Conservation (phyloP, 768 basidiomycete species). For the Suillus tomentosus region DNA sequence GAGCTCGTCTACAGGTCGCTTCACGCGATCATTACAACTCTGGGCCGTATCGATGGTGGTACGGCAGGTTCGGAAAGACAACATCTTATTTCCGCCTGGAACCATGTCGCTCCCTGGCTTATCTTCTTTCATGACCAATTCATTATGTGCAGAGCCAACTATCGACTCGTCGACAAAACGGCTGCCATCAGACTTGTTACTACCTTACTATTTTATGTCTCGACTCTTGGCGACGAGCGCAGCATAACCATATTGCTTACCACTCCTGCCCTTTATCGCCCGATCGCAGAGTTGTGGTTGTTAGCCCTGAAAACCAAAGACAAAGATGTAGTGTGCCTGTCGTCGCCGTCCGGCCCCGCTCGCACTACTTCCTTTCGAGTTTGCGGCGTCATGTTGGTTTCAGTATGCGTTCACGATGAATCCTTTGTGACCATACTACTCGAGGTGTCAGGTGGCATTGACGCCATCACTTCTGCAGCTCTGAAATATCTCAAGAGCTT, state of each 20-base stretch:
- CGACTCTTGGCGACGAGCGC: too few species aligned
- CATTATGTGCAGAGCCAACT: neutral
- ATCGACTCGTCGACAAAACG: neutral
- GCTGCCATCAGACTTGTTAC: neutral
- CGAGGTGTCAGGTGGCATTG: neutral
- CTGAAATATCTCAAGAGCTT: neutral
- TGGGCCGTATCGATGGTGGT: neutral
- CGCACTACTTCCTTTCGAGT: neutral
- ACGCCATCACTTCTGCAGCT: neutral
- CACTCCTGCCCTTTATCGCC: neutral
- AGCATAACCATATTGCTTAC: too few species aligned
- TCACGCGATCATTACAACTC: neutral
- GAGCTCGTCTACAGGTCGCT: neutral
- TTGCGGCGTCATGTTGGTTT: too few species aligned
- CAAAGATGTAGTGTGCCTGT: neutral
- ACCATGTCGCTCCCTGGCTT: neutral
- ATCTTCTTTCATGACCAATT: slow-evolving; percentile 1
- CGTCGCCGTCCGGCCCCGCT: too few species aligned
- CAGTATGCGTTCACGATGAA: neutral
- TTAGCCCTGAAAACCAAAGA: neutral
- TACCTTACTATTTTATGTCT: too few species aligned
- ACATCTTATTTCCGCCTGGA: neutral
- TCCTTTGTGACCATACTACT: neutral
- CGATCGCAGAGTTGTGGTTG: neutral
- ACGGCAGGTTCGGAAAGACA: too few species aligned